Percentiles rank a stretch among this genome's conserved stretches.
Conservation (phyloP, 495 filamentous ascomycete species). For the Penicillium mononematosum region DNA sequence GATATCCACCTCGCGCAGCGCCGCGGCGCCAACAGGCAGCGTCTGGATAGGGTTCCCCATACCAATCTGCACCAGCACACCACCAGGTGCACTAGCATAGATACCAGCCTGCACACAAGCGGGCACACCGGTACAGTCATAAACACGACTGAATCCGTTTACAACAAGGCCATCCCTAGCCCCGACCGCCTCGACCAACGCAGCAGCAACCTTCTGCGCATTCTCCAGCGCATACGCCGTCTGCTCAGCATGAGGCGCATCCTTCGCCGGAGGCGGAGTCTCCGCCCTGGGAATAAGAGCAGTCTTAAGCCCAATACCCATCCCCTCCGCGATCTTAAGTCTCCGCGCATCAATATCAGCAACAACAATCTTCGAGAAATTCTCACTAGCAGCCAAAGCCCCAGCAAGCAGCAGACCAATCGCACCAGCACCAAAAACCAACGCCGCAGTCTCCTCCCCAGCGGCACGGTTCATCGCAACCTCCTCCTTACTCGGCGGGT, state of each 20-base stretch:
- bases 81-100: conserved; percentile 76
- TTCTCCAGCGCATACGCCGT: conserved; percentile 38
- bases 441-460: conserved; percentile 48
- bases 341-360: conserved; percentile 77
- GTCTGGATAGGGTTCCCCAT: conserved; percentile 94
- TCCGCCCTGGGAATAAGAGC: conserved; percentile 57
- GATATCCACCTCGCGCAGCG: conserved; percentile 85
- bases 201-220: conserved; percentile 45
- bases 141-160: conserved; percentile 71
- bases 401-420: conserved; percentile 73
- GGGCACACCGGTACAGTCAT: conserved; percentile 91
- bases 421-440: conserved; percentile 80
- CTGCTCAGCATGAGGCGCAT: conserved; percentile 45
- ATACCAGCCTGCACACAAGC: conserved; percentile 83
- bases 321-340: conserved; percentile 66
- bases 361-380: conserved; percentile 71
- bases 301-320: conserved; percentile 64
- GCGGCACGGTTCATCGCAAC: conserved; percentile 21
- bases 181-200: conserved; percentile 41
- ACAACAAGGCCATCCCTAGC: conserved; percentile 27
- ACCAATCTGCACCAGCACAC: conserved; percentile 81
- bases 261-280: conserved; percentile 33
- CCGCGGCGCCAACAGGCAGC: conserved; percentile 78
- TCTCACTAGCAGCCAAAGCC: conserved; percentile 57
- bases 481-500: conserved; percentile 43